These are phyloP conservation scores for Gossypium laxum DNA, from an alignment of 441 rosid species.

Conservation along the genomic window DNA sequence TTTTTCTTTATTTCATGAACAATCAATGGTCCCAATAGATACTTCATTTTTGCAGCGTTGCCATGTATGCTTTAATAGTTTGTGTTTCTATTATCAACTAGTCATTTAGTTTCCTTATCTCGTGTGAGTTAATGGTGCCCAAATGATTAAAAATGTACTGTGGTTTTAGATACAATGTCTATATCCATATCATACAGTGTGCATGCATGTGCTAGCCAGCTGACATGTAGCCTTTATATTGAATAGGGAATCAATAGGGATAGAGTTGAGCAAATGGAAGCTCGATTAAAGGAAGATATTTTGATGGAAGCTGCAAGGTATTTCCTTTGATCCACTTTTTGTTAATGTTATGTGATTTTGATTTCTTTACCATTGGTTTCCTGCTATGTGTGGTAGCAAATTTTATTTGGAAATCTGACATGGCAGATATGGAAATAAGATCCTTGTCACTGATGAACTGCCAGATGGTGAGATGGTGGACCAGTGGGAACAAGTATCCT, in stretches of 20 bases:
- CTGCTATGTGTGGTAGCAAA: conserved; percentile 15
- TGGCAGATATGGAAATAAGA: conserved; percentile 90
- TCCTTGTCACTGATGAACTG: conserved; percentile 97
- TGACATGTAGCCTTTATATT: conserved; percentile 15
- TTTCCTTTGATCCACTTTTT: conserved; percentile 10
- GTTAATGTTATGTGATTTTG: conserved; percentile 8
- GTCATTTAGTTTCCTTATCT: not conserved
- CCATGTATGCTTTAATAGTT: not conserved
- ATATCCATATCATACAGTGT: not conserved
- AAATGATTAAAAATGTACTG: not conserved
- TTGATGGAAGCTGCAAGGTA: conserved; percentile 85
- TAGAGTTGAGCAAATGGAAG: conserved; percentile 96
- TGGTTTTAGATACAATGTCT: not conserved
- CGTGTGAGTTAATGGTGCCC: not conserved
- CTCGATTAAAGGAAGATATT: conserved; percentile 81
- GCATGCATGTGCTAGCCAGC: not conserved
- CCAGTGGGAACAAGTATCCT: conserved; percentile 91
- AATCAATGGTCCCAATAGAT: not conserved
- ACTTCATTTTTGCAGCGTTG: not conserved
- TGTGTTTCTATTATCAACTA: not conserved
- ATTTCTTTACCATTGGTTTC: conserved; percentile 11
- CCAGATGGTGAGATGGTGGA: conserved; percentile 99
- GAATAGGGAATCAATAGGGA: conserved; percentile 81
- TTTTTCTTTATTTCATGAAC: not conserved
- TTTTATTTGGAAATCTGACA: conserved; percentile 22